Percentiles rank a stretch among this genome's conserved stretches.
phyloP scores from a whole-genome alignment of 1,139 yeast species.

The Taphrina wiesneri region DNA sequence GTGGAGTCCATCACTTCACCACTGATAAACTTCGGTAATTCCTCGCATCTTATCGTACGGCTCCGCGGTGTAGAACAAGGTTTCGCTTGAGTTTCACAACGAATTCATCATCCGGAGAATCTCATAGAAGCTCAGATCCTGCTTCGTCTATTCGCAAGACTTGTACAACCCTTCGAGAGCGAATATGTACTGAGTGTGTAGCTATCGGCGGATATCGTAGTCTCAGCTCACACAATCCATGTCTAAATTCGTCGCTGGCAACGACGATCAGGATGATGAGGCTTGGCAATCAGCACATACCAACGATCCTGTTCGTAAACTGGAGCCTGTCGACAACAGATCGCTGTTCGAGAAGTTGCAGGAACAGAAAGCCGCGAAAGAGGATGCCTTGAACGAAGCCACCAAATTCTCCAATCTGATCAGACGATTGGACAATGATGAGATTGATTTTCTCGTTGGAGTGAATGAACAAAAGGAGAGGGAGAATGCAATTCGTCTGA shows the following conservation, averaged over 20 bases:
- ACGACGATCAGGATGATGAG: conserved; percentile 10
- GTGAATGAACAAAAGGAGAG: conserved; percentile 38
- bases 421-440: conserved; percentile 42
- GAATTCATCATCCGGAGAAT: too few relatives aligned
- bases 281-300: conserved; percentile 8
- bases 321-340: conserved; percentile 36
- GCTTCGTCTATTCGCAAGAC: too few relatives aligned
- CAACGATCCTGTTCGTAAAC: neutral
- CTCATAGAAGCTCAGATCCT: too few relatives aligned
- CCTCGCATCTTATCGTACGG: neutral
- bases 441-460: conserved; percentile 41
- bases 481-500: conserved; percentile 35
- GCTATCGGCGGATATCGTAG: neutral
- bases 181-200: neutral
- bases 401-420: conserved; percentile 39
- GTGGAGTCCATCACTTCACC: neutral
- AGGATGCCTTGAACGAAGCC: conserved; percentile 40
- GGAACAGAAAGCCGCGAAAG: conserved; percentile 41
- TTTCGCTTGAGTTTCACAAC: too few relatives aligned
- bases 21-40: neutral
- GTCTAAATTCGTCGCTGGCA: conserved; percentile 4
- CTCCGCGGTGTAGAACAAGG: neutral
- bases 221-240: neutral
- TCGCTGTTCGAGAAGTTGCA: conserved; percentile 41
- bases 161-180: too few relatives aligned